Conservation (phyloP, 805 yeast genomes). For the Yarrowia bubula region DNA sequence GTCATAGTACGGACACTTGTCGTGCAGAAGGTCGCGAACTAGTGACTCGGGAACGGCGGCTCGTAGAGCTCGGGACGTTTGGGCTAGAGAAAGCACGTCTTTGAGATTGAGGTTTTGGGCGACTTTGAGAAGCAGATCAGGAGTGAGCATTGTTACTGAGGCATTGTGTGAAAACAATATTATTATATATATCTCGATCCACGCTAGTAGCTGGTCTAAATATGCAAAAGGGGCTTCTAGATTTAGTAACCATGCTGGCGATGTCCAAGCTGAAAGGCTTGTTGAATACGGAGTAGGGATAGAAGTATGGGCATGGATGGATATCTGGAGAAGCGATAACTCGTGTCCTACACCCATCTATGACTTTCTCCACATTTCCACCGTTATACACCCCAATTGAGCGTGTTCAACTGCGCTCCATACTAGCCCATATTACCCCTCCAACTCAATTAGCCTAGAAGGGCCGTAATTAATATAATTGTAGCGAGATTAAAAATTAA, state of each 20-base stretch:
- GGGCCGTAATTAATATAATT: neutral
- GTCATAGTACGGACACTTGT: neutral
- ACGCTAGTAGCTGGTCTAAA: neutral
- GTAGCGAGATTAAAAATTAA: conserved; percentile 1
- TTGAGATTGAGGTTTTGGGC: neutral
- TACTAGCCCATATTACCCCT: neutral
- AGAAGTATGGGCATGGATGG: no score
- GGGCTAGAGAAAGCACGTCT: neutral
- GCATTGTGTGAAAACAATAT: neutral
- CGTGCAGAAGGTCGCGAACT: neutral
- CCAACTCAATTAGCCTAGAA: neutral
- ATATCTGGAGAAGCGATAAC: no score
- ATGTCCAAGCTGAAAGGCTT: no score
- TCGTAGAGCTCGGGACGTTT: neutral
- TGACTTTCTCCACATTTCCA: no score
- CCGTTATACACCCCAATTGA: neutral
- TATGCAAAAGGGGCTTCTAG: no score
- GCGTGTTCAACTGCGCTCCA: neutral
- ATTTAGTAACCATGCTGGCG: no score
- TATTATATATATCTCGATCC: neutral
- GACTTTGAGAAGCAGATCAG: neutral
- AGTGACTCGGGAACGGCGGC: neutral
- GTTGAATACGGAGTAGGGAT: no score
- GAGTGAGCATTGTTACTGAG: neutral
- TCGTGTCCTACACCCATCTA: no score